Conservation (phyloP, 2,329 filamentous ascomycete species). For the Nemania diffusa region DNA sequence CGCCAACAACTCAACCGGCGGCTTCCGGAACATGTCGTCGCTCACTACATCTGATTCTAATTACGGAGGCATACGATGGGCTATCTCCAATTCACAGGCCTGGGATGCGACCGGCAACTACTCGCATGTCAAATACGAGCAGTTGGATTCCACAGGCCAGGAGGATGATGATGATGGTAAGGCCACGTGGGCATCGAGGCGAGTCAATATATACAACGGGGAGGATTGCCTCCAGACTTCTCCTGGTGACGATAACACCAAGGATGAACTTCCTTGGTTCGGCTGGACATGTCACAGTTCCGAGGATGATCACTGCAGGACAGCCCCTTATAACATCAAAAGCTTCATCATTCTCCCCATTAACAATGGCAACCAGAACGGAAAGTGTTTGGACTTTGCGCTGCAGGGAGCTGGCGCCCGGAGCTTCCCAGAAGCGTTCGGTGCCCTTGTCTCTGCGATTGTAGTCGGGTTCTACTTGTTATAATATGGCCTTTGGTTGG, state of each 20-base stretch:
- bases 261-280: conserved; percentile 17
- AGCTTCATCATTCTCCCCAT: conserved; percentile 14
- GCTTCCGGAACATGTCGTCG: conserved; percentile 8
- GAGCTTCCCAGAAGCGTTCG: conserved; percentile 1
- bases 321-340: conserved; percentile 15
- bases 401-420: conserved; percentile 5
- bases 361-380: conserved; percentile 2
- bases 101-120: conserved; percentile 10
- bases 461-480: conserved; percentile 13
- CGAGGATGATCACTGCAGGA: conserved; percentile 17
- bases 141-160: neutral
- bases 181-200: conserved; percentile 7
- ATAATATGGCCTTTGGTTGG: neutral
- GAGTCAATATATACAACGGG: conserved; percentile 20
- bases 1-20: conserved; percentile 13
- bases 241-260: neutral
- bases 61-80: neutral
- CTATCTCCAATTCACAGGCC: conserved; percentile 8
- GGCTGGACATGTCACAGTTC: conserved; percentile 22
- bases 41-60: neutral
- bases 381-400: conserved; percentile 23
- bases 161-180: conserved; percentile 11
- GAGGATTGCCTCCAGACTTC: conserved; percentile 14
- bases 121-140: conserved; percentile 22
- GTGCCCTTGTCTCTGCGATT: conserved; percentile 18